Evolutionary conservation across 176 grass and related monocot genomes (phyloP), one percentile per base, ranked within the genome.

Genomic region (Rhynchospora breviuscula): DNA sequence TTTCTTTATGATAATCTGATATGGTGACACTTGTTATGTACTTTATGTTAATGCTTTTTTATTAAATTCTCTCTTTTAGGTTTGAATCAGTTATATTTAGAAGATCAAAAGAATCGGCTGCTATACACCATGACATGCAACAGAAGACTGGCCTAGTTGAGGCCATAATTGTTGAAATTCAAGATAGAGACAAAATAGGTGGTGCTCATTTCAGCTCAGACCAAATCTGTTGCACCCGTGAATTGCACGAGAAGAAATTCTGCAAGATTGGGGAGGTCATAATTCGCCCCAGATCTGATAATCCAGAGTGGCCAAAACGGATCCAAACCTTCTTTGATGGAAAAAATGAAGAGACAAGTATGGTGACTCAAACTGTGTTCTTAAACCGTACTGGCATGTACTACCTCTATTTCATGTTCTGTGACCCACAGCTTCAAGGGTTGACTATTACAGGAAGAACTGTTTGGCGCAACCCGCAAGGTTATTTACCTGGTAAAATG

Each of bases 401-500:
- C 79, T 99, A 95, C 65, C 96, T 95, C 63, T 99, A 99, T 65
- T 95, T 95, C 85, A 99, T 99, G 96, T 99, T 95, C 83, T 99
- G 96, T 9, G 93, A 99, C 65, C 93, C 93, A 40, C 96, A 99
- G 77, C 92, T 99, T 60, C 62, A 78, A 40, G 93, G 93, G 43
- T 85, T 92, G 57, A 88, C 89, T 86, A 99, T 99, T 72, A 86
- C 67, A 47, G 96, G 96, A 57, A 90, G 89, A 83, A 95, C 96
- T 81, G 96, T 99, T 86, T 99, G 96, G 96, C 88, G 92, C 81
- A 99, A 99, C 76, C 96, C 96, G 17, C 93, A 95, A 59, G 96
- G 96, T 63, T 99, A 99, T 89, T 89, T 99, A 81, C 96, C 96
- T 87, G 96, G 96, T 77, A 99, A 99, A 92, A 99, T 99, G 91